Conservation (phyloP, 768 basidiomycete genomes). For the Tricholomella constricta region DNA sequence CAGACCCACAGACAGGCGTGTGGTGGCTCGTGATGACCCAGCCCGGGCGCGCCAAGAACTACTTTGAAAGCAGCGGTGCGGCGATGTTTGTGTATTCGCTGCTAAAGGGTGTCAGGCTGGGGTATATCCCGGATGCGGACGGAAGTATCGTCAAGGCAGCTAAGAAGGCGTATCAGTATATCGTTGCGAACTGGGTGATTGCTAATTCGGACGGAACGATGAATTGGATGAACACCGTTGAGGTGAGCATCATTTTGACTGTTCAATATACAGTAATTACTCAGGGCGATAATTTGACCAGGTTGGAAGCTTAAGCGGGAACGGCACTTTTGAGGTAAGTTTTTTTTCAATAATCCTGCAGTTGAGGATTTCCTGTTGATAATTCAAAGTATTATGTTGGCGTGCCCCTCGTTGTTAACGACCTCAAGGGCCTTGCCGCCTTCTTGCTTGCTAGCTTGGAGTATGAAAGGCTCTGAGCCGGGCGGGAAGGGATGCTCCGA, state of each 20-base stretch:
- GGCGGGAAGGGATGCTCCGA: not conserved
- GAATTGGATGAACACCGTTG: slow-evolving; percentile 17
- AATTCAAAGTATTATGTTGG: slow-evolving; percentile 15
- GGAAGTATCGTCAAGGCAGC: slow-evolving; percentile 31
- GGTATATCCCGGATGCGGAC: slow-evolving; percentile 25
- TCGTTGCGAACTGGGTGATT: slow-evolving; percentile 25
- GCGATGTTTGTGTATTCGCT: slow-evolving; percentile 51
- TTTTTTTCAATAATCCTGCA: not conserved
- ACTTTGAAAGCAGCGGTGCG: slow-evolving; percentile 50
- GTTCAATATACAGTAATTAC: not conserved
- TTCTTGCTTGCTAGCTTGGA: slow-evolving; percentile 16
- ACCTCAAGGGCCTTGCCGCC: slow-evolving; percentile 15
- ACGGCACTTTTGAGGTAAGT: slow-evolving; percentile 15
- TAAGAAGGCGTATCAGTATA: slow-evolving; percentile 45
- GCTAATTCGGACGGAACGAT: slow-evolving; percentile 11
- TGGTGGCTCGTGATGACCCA: slow-evolving; percentile 57
- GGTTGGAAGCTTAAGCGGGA: slow-evolving; percentile 16
- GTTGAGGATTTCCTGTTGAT: no score
- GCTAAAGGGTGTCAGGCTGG: slow-evolving; percentile 44
- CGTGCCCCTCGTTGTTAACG: slow-evolving; percentile 10
- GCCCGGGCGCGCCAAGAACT: slow-evolving; percentile 45
- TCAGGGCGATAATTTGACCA: not conserved
- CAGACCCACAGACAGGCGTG: slow-evolving; percentile 39
- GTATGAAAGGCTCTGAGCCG: slow-evolving; percentile 12
- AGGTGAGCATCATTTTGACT: slow-evolving; percentile 7